Evolutionary conservation across 495 filamentous ascomycete species (phyloP).

Genomic region (Hypoxylon rickii): DNA sequence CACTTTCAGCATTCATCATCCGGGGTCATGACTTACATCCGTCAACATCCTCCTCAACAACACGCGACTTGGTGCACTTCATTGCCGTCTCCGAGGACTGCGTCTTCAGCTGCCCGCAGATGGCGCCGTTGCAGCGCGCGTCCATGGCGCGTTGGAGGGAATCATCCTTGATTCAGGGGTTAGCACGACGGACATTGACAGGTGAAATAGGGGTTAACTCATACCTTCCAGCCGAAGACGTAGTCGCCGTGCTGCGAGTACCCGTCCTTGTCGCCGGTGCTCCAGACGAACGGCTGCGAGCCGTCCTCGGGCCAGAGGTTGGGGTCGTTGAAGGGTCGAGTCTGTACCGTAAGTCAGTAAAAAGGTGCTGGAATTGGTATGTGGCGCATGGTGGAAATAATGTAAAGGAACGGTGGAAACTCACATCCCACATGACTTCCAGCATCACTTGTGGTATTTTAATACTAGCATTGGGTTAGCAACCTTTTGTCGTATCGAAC

Average conservation of each 20-base stretch:
- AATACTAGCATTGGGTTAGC: too few species aligned
- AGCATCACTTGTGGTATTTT: conserved; percentile 47
- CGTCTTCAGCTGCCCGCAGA: conserved; percentile 42
- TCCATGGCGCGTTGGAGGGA: conserved; percentile 48
- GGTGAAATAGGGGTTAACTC: too few species aligned
- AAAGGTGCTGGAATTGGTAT: neutral
- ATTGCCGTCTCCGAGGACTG: conserved; percentile 43
- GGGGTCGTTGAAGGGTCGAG: conserved; percentile 41
- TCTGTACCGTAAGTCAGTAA: conserved; percentile 34
- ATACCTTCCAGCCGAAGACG: conserved; percentile 49
- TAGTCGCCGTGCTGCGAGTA: conserved; percentile 48
- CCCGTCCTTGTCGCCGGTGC: conserved; percentile 43
- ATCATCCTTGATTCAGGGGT: too few species aligned
- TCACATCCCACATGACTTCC: conserved; percentile 50
- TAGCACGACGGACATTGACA: too few species aligned
- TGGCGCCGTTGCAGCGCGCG: conserved; percentile 40
- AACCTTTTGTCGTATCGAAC: too few species aligned
- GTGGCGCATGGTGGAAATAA: neutral
- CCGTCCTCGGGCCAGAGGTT: conserved; percentile 47
- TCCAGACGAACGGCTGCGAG: conserved; percentile 52
- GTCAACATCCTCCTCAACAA: conserved; percentile 48
- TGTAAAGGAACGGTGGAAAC: neutral
- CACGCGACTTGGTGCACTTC: conserved; percentile 46
- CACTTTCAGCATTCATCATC: too few species aligned
- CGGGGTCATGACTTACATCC: conserved; percentile 45